Evolutionary conservation across 345 rosid genomes (phyloP), one percentile per base, ranked within the genome.

Genomic region (Boechera divaricarpa): DNA sequence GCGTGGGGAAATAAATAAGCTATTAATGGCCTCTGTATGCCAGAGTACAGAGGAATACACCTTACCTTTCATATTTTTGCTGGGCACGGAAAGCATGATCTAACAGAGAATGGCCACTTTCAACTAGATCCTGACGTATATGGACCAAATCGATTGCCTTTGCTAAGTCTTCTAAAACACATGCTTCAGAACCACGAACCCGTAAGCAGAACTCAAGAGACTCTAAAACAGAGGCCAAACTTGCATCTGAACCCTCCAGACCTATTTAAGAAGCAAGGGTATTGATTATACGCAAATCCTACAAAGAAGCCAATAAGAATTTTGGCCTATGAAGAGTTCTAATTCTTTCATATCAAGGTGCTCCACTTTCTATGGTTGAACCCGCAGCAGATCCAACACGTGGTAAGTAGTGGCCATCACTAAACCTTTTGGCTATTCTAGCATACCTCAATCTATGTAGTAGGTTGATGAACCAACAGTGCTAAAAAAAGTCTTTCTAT

Each of bases 151-250:
- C 86, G 76, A 94, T 90, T 71, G 97, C 94, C 77, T 85, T 94
- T 41, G 88, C 93, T 84, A 94, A 78, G 77, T 94, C 97, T 83
- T 91, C 98, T 79, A 94, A 77, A 49, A 94, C 87, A 82, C 89
- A 80, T 63, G 95, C 95, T 85, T 91, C 98, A 55, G 97, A 94
- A 77, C 98, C 98, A 72, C 98, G 92, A 69, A 87, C 90, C 73
- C 85, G 90, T 81, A 90, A 77, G 80, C 96, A 91, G 83, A 91
- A 94, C 58, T 91, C 98, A 81, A 90, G 86, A 75, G 97, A 91
- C 78, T 90, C 97, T 52, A 91, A 79, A 6, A 91, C 92, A 35
- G 97, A 87, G 47, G 93, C 92, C 70, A 91, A 81, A 73, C 92
- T 89, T 83, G 98, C 86, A 89, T 94, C 98, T 70, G 90, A 94